Percentiles rank a stretch among this genome's conserved stretches.
These are phyloP conservation scores for Chrysoporthe deuterocubensis DNA, from an alignment of 2,329 filamentous ascomycete species.

Conservation along the genomic window DNA sequence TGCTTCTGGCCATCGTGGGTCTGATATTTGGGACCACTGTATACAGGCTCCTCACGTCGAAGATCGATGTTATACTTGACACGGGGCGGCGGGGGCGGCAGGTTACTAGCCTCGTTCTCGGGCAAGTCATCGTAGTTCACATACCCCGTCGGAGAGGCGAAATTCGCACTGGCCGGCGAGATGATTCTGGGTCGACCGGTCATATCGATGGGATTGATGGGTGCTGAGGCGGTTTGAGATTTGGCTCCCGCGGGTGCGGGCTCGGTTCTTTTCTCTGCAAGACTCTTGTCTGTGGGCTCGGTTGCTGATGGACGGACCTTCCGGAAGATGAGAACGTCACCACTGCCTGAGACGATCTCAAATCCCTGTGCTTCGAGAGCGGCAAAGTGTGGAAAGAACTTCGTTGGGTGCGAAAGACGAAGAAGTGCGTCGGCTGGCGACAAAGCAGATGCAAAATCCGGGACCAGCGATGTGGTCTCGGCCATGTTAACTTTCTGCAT, in stretches of 20 bases:
- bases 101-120: slow-evolving; percentile 35
- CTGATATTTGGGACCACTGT: slow-evolving; percentile 43
- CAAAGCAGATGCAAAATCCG: slow-evolving; percentile 52
- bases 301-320: slow-evolving; percentile 49
- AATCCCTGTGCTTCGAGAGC: slow-evolving; percentile 64
- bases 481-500: slow-evolving; percentile 62
- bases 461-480: slow-evolving; percentile 61
- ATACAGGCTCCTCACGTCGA: slow-evolving; percentile 51
- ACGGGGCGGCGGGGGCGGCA: slow-evolving; percentile 38
- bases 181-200: slow-evolving; percentile 46
- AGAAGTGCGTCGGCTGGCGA: slow-evolving; percentile 65
- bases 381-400: slow-evolving; percentile 68
- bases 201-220: slow-evolving; percentile 64
- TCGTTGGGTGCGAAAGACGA: slow-evolving; percentile 63
- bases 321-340: slow-evolving; percentile 69
- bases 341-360: slow-evolving; percentile 66
- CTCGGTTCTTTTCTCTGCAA: slow-evolving; percentile 21
- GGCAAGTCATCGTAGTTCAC: slow-evolving; percentile 60
- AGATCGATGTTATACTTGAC: slow-evolving; percentile 51
- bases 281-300: slow-evolving; percentile 23
- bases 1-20: slow-evolving; percentile 30
- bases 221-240: slow-evolving; percentile 17
- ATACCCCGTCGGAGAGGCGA: slow-evolving; percentile 68
- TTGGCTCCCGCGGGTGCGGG: neutral
- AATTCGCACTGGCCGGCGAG: slow-evolving; percentile 55